Percentiles rank a stretch among this genome's conserved stretches.
phyloP scores from a whole-genome alignment of 2,329 filamentous ascomycete genomes.

The Bipolaris bicolor region DNA sequence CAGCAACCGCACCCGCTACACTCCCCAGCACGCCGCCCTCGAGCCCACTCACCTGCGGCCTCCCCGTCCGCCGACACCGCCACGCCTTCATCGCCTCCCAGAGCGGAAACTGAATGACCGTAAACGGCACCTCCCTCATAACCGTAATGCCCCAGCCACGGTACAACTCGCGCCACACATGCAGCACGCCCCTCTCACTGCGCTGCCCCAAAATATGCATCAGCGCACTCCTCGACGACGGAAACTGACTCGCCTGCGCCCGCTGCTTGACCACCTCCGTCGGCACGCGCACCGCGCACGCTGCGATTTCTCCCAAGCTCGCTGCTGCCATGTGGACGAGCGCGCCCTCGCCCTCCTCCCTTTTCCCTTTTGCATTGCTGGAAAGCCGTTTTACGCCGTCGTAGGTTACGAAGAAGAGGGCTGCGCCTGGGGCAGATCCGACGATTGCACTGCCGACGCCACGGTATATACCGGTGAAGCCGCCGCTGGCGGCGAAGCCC shows the following conservation, averaged over 20 bases:
- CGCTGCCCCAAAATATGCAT: constrained; percentile 65
- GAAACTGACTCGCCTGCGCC: constrained; percentile 85
- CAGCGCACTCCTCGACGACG: constrained; percentile 71
- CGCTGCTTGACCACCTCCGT: constrained; percentile 98
- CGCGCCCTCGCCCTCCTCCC: constrained; percentile 35
- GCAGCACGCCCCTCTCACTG: constrained; percentile 49
- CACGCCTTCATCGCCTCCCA: constrained; percentile 92
- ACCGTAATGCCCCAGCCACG: constrained; percentile 91
- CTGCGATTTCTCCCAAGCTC: constrained; percentile 84
- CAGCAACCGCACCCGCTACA: constrained; percentile 81
- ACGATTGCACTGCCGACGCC: constrained; percentile 89
- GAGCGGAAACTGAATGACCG: constrained; percentile 93
- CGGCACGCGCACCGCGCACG: constrained; percentile 89
- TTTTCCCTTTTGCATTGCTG: not conserved
- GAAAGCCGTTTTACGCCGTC: constrained; percentile 54
- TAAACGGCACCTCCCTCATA: constrained; percentile 95
- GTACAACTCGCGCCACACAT: constrained; percentile 85
- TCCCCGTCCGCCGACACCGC: constrained; percentile 57
- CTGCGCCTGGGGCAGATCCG: constrained; percentile 90
- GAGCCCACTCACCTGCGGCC: constrained; percentile 65
- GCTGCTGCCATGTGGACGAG: constrained; percentile 80
- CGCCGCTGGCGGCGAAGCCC: constrained; percentile 81
- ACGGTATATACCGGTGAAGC: constrained; percentile 90
- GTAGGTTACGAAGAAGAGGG: constrained; percentile 97
- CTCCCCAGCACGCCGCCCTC: constrained; percentile 89